These are phyloP conservation scores for Botrytis deweyae DNA, from an alignment of 2,329 filamentous ascomycete species.

Conservation along the genomic window DNA sequence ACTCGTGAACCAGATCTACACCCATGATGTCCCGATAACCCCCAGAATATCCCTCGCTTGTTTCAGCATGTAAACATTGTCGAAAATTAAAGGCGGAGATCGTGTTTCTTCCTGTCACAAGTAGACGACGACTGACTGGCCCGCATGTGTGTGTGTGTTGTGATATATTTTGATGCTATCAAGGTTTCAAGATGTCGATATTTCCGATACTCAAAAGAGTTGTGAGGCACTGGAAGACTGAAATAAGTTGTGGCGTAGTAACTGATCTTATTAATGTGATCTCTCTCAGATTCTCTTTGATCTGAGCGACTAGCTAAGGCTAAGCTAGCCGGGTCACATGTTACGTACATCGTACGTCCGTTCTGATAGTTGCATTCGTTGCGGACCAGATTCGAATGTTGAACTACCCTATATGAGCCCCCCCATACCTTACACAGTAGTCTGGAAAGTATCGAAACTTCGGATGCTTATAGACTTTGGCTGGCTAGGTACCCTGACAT, in stretches of 20 bases:
- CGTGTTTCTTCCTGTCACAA: neutral
- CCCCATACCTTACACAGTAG: neutral
- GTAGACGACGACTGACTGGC: neutral
- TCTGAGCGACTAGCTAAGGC: neutral
- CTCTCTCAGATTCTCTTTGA: neutral
- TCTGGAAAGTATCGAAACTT: neutral
- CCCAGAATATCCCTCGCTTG: slow-evolving; percentile 3
- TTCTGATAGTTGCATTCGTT: neutral
- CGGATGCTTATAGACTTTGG: neutral
- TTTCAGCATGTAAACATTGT: slow-evolving; percentile 17
- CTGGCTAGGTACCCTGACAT: neutral
- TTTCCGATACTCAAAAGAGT: neutral
- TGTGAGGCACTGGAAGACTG: neutral
- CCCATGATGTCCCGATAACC: neutral
- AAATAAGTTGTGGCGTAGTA: neutral
- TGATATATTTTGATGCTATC: neutral
- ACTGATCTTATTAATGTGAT: neutral
- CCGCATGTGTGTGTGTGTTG: neutral
- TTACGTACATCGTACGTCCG: neutral
- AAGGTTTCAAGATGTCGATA: neutral
- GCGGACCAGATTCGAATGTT: neutral
- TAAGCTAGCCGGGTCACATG: slow-evolving; percentile 1
- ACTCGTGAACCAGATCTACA: slow-evolving; percentile 16
- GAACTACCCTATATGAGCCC: neutral
- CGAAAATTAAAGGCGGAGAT: slow-evolving; percentile 1